Conservation (phyloP, 1,284 basidiomycete species). For the Rugosomyces carneus region DNA sequence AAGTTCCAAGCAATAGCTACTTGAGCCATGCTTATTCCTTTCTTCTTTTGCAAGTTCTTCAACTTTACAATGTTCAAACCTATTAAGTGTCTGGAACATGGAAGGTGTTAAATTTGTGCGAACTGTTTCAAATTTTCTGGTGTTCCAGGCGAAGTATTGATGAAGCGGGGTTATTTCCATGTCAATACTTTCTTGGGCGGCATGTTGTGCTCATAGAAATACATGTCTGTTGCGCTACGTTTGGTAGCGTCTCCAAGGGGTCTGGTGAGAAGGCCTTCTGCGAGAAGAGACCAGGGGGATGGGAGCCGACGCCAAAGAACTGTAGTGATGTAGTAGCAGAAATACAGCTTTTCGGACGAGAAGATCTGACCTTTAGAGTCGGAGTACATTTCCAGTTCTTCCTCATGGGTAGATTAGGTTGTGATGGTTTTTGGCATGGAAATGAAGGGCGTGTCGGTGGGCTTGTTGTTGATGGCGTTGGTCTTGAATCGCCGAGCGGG, state of each 20-base stretch:
- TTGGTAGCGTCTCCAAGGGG: conserved; percentile 27
- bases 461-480: no score
- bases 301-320: conserved; percentile 36
- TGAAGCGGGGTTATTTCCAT: conserved; percentile 2
- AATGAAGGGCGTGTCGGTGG: no score
- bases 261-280: conserved; percentile 40
- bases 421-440: no score
- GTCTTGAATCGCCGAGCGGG: no score
- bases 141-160: conserved; percentile 8
- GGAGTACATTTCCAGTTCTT: no score
- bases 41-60: conserved; percentile 49
- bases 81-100: no score
- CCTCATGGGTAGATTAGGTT: no score
- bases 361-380: no score
- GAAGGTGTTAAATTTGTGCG: neutral
- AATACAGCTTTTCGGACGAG: no score
- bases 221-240: conserved; percentile 30
- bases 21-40: conserved; percentile 51
- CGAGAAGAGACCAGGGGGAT: conserved; percentile 54
- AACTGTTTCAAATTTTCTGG: conserved; percentile 14
- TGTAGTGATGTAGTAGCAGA: no score
- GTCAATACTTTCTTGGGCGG: neutral
- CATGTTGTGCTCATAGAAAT: neutral
- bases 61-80: conserved; percentile 31
- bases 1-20: conserved; percentile 52